phyloP scores from a whole-genome alignment of 306 rosid genomes.

The Gastrolobium villosum region DNA sequence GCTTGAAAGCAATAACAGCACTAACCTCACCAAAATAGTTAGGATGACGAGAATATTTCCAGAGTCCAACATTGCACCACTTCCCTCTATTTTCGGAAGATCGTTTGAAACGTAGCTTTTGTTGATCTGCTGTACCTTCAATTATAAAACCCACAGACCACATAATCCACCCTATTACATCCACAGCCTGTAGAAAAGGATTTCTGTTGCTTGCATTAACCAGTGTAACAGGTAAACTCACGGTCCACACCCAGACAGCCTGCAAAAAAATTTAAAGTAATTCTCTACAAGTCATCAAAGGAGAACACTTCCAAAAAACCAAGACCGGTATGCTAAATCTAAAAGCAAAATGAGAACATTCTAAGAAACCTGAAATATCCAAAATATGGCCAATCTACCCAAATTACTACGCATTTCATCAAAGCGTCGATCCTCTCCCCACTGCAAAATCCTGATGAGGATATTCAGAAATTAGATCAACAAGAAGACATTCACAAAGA shows the following conservation, averaged over 20 bases:
- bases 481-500: slow-evolving; percentile 31
- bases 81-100: slow-evolving; percentile 73
- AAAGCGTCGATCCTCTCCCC: slow-evolving; percentile 97
- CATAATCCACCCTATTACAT: slow-evolving; percentile 86
- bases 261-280: slow-evolving; percentile 48
- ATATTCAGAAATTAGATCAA: slow-evolving; percentile 35
- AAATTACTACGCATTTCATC: slow-evolving; percentile 88
- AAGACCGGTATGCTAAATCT: background rate
- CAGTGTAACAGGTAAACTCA: slow-evolving; percentile 90
- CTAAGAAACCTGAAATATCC: slow-evolving; percentile 90
- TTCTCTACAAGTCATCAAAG: slow-evolving; percentile 31
- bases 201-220: slow-evolving; percentile 80
- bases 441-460: slow-evolving; percentile 78
- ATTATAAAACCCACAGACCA: slow-evolving; percentile 78
- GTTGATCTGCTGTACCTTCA: slow-evolving; percentile 94
- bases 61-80: slow-evolving; percentile 91
- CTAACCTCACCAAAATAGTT: slow-evolving; percentile 98
- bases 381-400: slow-evolving; percentile 83
- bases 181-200: slow-evolving; percentile 70
- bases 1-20: slow-evolving; percentile 37
- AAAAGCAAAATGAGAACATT: slow-evolving; percentile 24
- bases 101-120: slow-evolving; percentile 74
- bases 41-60: slow-evolving; percentile 97
- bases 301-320: slow-evolving; percentile 15
- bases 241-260: slow-evolving; percentile 99